Percentiles rank a stretch among this genome's conserved stretches.
Conservation (phyloP, 768 basidiomycete genomes). For the Tylopilus sp. region DNA sequence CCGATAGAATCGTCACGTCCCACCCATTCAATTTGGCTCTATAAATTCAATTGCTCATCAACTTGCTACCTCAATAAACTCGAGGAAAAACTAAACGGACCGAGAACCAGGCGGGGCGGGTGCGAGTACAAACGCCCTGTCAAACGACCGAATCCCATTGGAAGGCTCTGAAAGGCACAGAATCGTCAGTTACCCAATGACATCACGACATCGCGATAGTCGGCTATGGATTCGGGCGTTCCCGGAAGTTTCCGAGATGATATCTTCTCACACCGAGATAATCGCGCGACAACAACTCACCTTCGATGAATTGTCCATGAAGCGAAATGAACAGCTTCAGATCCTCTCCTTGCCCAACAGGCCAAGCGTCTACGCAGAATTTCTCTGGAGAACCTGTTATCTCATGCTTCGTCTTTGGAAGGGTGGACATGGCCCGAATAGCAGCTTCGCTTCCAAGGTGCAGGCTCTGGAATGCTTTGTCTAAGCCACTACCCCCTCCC, state of each 20-base stretch:
- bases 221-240: not conserved
- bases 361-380: slow-evolving; percentile 87
- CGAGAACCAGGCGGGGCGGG: slow-evolving; percentile 78
- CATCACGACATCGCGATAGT: slow-evolving; percentile 8
- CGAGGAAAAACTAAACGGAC: slow-evolving; percentile 45
- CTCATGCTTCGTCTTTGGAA: slow-evolving; percentile 84
- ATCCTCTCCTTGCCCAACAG: slow-evolving; percentile 57
- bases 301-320: slow-evolving; percentile 90
- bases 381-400: slow-evolving; percentile 73
- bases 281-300: slow-evolving; percentile 45
- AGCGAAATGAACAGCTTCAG: slow-evolving; percentile 64
- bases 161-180: slow-evolving; percentile 49
- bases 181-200: slow-evolving; percentile 18
- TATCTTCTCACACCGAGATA: not conserved
- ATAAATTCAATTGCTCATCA: slow-evolving; percentile 17
- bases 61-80: not conserved
- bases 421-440: slow-evolving; percentile 51
- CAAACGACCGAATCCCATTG: slow-evolving; percentile 86
- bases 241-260: slow-evolving; percentile 15
- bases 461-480: slow-evolving; percentile 61
- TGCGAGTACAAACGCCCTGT: slow-evolving; percentile 84
- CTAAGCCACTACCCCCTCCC: slow-evolving; percentile 52
- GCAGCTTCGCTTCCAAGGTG: slow-evolving; percentile 69
- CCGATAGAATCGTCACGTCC: slow-evolving; percentile 88
- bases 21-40: slow-evolving; percentile 83